Evolutionary conservation across 768 basidiomycete genomes (phyloP), one percentile per base, ranked within the genome.

Genomic region (Boletellus sp.): DNA sequence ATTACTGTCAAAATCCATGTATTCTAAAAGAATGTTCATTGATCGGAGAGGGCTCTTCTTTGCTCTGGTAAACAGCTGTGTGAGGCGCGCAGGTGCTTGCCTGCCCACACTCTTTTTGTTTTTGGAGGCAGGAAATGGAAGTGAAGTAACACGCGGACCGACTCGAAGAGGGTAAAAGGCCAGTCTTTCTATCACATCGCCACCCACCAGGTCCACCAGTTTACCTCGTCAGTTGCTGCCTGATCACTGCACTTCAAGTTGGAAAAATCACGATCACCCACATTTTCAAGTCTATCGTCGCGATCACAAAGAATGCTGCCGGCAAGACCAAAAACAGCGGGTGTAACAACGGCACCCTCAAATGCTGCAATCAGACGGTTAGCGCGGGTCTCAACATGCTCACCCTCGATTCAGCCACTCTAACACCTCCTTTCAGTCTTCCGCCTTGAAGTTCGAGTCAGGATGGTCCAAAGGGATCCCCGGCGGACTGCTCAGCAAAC

Each of bases 161-260:
- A 37, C 46, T 45, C 50, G 19, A 12, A n/a, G 48, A 48, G 44
- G 43, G 36, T 58, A 58, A 57, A 58, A 46, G 57, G 34, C 22
- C 43, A 37, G 20, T 0, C 26, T 11, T 22, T 26, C 32, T n/a
- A n/a, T n/a, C 43, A 22, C 22, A 2, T 24, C 15, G 12, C 26
- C 17, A 28, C 2, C 11, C 33, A 20, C n/a, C 17, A n/a, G 28
- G 16, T 28, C 10, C 5, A 8, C 16, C 17, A 6, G 20, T 35
- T 19, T 16, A 15, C 38, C 22, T 43, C 16, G 23, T 24, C 34
- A 34, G 54, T 26, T 24, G 10, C 16, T 31, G 4, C 45, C 31
- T 36, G 39, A n/a, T 32, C 40, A 7, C 16, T 26, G 24, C 36
- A 4, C 36, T 28, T 31, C 22, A n/a, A 37, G 19, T 32, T 32